phyloP scores from a whole-genome alignment of 1,284 basidiomycete species.

The Irpex sp. region DNA sequence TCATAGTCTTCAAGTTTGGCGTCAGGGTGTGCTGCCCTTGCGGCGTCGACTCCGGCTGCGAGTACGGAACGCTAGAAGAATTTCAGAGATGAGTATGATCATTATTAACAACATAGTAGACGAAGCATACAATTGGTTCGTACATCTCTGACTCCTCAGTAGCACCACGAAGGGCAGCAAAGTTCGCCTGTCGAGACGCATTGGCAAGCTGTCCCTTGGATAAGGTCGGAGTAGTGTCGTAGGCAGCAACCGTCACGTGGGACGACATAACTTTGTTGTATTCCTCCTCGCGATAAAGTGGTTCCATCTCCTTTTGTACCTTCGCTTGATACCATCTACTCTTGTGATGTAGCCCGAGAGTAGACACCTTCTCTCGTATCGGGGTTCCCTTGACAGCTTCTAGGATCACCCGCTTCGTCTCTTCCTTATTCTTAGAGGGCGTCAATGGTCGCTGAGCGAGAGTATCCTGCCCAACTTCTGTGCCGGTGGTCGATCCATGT shows the following conservation, averaged over 20 bases:
- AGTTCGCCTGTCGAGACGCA: neutral
- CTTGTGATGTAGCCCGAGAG: neutral
- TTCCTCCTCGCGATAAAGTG: neutral
- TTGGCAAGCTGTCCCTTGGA: neutral
- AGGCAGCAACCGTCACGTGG: neutral
- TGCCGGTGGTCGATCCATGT: no score
- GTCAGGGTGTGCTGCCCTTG: neutral
- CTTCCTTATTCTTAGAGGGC: no score
- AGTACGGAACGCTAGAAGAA: neutral
- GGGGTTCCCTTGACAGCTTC: neutral
- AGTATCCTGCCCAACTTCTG: no score
- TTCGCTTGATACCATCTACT: neutral
- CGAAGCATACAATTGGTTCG: neutral
- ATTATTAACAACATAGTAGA: neutral
- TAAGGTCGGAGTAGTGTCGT: neutral
- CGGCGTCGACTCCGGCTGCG: no score
- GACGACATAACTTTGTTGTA: neutral
- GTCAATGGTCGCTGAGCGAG: no score
- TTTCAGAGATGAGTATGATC: neutral
- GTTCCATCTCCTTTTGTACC: neutral
- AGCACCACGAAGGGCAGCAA: neutral
- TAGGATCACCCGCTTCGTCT: no score
- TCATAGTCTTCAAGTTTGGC: neutral
- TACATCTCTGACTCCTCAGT: neutral
- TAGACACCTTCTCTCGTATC: neutral